Evolutionary conservation across 192 early-diverging fungal species (phyloP).

Genomic region (Rhizophagus sp.): DNA sequence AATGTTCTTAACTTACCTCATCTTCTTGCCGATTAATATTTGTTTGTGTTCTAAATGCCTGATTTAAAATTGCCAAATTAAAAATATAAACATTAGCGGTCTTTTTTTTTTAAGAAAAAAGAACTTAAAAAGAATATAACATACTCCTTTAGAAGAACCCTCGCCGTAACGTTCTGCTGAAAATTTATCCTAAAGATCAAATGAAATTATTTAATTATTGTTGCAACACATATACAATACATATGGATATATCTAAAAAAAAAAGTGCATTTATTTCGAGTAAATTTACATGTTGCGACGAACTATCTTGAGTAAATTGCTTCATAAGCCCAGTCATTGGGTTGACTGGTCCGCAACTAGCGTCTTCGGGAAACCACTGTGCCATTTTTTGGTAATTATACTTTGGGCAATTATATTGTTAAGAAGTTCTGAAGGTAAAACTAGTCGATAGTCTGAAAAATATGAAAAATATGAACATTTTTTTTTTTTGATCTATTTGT

Average conservation of each 20-base stretch:
- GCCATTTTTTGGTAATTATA: constrained; percentile 35
- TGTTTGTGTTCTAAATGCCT: constrained; percentile 23
- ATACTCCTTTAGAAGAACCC: constrained; percentile 31
- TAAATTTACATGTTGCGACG: constrained; percentile 70
- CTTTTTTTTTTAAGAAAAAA: background rate
- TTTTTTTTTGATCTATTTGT: too few species aligned
- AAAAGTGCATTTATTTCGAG: background rate
- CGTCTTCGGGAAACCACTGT: constrained; percentile 61
- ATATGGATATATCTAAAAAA: too few species aligned
- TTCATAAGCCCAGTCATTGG: constrained; percentile 78
- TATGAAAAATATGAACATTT: too few species aligned
- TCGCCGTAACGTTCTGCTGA: background rate
- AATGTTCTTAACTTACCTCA: constrained; percentile 6
- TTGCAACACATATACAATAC: background rate
- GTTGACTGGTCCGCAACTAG: constrained; percentile 79
- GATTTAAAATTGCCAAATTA: background rate
- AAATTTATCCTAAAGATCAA: constrained; percentile 9
- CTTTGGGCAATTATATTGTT: background rate
- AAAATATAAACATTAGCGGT: background rate
- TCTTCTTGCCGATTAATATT: background rate
- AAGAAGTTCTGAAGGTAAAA: too few species aligned
- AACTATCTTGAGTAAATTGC: constrained; percentile 74
- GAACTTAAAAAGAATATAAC: background rate
- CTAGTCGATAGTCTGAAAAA: too few species aligned
- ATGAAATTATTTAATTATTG: background rate